phyloP scores from a whole-genome alignment of 805 yeast species.

The Starmerella geochares region DNA sequence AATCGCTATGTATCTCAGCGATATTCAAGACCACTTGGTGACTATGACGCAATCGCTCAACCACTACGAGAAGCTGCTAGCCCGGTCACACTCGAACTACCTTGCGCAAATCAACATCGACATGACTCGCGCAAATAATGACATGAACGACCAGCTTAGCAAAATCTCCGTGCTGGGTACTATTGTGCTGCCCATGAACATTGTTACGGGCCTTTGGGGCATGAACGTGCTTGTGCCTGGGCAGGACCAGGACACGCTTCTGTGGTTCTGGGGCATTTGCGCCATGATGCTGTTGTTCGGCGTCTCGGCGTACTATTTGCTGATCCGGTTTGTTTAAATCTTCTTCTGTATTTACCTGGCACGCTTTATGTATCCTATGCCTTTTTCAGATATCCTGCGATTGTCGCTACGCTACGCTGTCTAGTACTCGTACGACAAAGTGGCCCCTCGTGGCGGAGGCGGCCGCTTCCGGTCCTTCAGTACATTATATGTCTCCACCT shows the following conservation, averaged over 20 bases:
- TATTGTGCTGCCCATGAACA: constrained; percentile 86
- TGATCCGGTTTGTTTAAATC: constrained; percentile 23
- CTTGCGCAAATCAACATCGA: constrained; percentile 94
- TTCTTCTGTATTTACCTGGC: no score
- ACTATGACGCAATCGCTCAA: constrained; percentile 94
- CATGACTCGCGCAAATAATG: constrained; percentile 94
- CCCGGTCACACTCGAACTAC: constrained; percentile 92
- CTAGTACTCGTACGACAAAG: constrained; percentile 13
- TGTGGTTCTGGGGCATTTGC: constrained; percentile 49
- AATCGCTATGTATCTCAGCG: constrained; percentile 89
- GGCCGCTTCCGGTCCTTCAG: constrained; percentile 16
- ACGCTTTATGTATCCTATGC: no score
- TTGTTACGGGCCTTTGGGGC: constrained; percentile 96
- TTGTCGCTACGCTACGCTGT: not conserved
- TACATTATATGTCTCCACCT: constrained; percentile 17
- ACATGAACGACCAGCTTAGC: constrained; percentile 91
- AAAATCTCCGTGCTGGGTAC: constrained; percentile 91
- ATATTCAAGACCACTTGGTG: constrained; percentile 93
- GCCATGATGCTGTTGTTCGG: constrained; percentile 29
- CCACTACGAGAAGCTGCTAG: constrained; percentile 87
- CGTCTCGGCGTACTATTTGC: constrained; percentile 23
- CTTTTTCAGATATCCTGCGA: no score
- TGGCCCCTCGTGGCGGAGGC: constrained; percentile 18
- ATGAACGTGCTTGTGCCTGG: constrained; percentile 98
- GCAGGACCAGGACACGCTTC: constrained; percentile 48